A percentile compares a stretch with the other conserved stretches of the same genome.
Evolutionary conservation across 352 stramenopile genomes (phyloP).

Genomic region (Pythium chondricola): DNA sequence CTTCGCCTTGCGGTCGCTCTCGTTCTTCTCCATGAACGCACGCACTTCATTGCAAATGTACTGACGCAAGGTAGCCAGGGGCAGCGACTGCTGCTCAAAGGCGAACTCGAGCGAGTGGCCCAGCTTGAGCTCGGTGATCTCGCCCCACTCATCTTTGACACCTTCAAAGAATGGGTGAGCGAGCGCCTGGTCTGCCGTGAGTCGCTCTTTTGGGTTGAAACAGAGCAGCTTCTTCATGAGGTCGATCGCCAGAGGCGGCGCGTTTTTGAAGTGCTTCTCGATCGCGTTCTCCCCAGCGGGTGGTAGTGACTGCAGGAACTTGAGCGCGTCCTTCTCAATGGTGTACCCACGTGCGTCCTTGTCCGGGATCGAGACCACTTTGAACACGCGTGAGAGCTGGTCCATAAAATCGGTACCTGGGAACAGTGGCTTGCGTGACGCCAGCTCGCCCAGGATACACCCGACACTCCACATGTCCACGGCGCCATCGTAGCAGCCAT

Average conservation of each 20-base stretch:
- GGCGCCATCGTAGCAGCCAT: conserved; percentile 84
- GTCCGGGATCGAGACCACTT: conserved; percentile 64
- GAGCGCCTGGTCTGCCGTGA: conserved; percentile 87
- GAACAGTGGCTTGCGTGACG: conserved; percentile 74
- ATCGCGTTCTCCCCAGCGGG: conserved; percentile 43
- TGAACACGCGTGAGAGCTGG: conserved; percentile 76
- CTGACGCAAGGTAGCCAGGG: conserved; percentile 56
- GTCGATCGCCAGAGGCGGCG: conserved; percentile 48
- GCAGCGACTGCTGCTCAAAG: conserved; percentile 71
- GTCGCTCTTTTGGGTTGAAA: conserved; percentile 89
- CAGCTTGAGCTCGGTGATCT: conserved; percentile 52
- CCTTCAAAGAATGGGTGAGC: conserved; percentile 85
- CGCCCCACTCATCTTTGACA: conserved; percentile 85
- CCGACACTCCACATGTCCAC: conserved; percentile 86
- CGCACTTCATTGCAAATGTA: conserved; percentile 80
- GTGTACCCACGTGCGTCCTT: conserved; percentile 57
- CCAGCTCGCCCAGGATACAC: conserved; percentile 92
- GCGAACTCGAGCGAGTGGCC: conserved; percentile 77
- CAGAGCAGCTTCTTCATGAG: conserved; percentile 83
- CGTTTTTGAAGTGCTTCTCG: conserved; percentile 45
- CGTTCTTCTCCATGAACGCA: conserved; percentile 40
- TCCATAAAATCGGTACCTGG: conserved; percentile 83
- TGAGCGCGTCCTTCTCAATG: conserved; percentile 80
- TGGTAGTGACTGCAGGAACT: conserved; percentile 74
- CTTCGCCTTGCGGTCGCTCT: conserved; percentile 24